phyloP scores from a whole-genome alignment of 2,329 filamentous ascomycete species.

The Aspergillus jensenii region DNA sequence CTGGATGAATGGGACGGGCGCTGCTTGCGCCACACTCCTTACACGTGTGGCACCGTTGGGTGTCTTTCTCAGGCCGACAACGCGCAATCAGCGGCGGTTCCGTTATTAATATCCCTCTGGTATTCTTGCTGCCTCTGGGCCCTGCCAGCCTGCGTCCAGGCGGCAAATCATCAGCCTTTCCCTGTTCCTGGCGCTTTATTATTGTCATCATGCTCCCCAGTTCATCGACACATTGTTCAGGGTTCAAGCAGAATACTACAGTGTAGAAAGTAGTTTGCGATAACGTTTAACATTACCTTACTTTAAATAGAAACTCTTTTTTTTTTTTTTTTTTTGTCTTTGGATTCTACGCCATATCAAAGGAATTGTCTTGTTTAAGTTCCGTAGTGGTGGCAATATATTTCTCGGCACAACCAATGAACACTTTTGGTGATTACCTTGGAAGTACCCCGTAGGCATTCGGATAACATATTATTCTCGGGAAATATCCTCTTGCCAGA shows the following conservation, averaged over 20 bases:
- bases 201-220: not conserved
- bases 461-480: slow-evolving; percentile 20
- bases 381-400: slow-evolving; percentile 4
- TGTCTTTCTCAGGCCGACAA: slow-evolving; percentile 16
- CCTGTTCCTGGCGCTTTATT: slow-evolving; percentile 7
- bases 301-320: no score
- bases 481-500: slow-evolving; percentile 37
- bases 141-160: not conserved
- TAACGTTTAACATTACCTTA: no score
- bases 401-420: not conserved
- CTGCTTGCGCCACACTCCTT: slow-evolving; percentile 26
- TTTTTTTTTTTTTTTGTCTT: not conserved
- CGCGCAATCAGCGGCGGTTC: slow-evolving; percentile 14
- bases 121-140: slow-evolving; percentile 9
- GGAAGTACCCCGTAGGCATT: no score
- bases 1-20: slow-evolving; percentile 1
- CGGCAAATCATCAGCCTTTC: slow-evolving; percentile 1
- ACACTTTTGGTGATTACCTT: not conserved
- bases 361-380: not conserved
- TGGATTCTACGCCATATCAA: not conserved
- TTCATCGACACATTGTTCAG: not conserved
- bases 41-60: slow-evolving; percentile 22
- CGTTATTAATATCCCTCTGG: slow-evolving; percentile 10
- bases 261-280: no score
- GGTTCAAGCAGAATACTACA: not conserved